Evolutionary conservation across 2,329 filamentous ascomycete species (phyloP).

Genomic region (Pseudocercospora crystallina): DNA sequence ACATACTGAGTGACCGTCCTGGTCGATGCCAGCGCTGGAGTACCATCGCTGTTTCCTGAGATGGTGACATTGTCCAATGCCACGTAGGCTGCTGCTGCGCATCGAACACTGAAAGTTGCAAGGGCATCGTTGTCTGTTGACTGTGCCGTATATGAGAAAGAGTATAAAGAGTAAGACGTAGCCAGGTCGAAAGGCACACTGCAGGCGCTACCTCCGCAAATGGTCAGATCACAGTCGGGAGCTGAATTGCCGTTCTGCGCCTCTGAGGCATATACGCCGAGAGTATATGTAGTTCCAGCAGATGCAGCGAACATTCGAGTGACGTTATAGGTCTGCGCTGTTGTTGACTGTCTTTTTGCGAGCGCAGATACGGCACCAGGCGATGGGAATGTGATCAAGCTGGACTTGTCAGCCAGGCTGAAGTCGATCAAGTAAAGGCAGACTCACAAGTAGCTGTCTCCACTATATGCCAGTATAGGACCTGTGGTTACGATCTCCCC

Average conservation of each 20-base stretch:
- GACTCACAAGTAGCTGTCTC: constrained; percentile 9
- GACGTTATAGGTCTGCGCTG: constrained; percentile 9
- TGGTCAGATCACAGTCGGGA: constrained; percentile 10
- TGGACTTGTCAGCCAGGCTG: not conserved
- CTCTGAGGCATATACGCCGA: constrained; percentile 12
- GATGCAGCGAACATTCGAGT: constrained; percentile 12
- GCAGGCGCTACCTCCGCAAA: constrained; percentile 10
- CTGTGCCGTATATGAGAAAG: constrained; percentile 2
- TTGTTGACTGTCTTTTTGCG: not conserved
- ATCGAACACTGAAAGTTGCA: constrained; percentile 6
- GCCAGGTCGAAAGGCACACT: constrained; percentile 1
- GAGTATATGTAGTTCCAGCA: not conserved
- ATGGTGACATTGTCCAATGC: constrained; percentile 8
- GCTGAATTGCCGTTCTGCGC: constrained; percentile 3
- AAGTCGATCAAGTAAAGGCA: not conserved
- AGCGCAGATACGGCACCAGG: not conserved
- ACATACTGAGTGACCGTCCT: constrained; percentile 3
- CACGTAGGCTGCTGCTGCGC: constrained; percentile 3
- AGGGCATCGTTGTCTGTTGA: not conserved
- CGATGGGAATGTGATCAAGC: constrained; percentile 11
- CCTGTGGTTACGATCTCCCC: constrained; percentile 3
- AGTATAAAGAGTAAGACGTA: constrained; percentile 1
- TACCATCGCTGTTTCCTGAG: not conserved
- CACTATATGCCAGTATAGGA: constrained; percentile 5
- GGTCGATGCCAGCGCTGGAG: not conserved